These are phyloP conservation scores for Collybia mongolica DNA, from an alignment of 768 basidiomycete genomes.

Conservation along the genomic window DNA sequence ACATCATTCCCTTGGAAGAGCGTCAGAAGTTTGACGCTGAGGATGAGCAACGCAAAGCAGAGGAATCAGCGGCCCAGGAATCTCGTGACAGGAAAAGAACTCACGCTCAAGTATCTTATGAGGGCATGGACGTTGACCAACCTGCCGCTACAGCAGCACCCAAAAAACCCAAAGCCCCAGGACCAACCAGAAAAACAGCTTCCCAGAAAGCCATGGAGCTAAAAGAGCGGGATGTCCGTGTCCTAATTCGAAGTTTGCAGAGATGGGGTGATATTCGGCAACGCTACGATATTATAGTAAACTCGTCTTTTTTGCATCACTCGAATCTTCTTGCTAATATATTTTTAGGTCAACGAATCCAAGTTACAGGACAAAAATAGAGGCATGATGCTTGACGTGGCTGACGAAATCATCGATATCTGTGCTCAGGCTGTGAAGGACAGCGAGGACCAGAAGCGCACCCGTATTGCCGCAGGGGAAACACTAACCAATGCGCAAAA, in stretches of 20 bases:
- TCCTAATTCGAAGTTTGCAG: constrained; percentile 90
- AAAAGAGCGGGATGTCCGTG: constrained; percentile 96
- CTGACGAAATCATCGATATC: constrained; percentile 89
- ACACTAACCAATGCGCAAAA: constrained; percentile 90
- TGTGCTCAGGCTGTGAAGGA: constrained; percentile 84
- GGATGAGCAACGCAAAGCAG: constrained; percentile 70
- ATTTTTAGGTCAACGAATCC: constrained; percentile 74
- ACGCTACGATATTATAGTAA: constrained; percentile 91
- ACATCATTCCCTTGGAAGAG: constrained; percentile 94
- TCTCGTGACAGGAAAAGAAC: constrained; percentile 78
- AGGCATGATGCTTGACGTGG: constrained; percentile 84
- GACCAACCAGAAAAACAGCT: constrained; percentile 82
- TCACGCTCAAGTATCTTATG: constrained; percentile 85
- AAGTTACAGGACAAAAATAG: constrained; percentile 94
- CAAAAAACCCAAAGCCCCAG: constrained; percentile 74
- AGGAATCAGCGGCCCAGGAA: constrained; percentile 69
- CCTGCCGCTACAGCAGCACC: constrained; percentile 56
- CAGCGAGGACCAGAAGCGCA: constrained; percentile 78
- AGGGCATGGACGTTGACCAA: constrained; percentile 91
- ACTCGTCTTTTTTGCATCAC: constrained; percentile 21
- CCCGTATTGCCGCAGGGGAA: constrained; percentile 78
- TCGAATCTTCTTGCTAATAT: neutral
- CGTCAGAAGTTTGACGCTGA: constrained; percentile 83
- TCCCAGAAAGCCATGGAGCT: constrained; percentile 95
- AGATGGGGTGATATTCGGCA: constrained; percentile 97